These are phyloP conservation scores for Gliomastix tumulicola DNA, from an alignment of 2,329 filamentous ascomycete genomes.

Conservation along the genomic window DNA sequence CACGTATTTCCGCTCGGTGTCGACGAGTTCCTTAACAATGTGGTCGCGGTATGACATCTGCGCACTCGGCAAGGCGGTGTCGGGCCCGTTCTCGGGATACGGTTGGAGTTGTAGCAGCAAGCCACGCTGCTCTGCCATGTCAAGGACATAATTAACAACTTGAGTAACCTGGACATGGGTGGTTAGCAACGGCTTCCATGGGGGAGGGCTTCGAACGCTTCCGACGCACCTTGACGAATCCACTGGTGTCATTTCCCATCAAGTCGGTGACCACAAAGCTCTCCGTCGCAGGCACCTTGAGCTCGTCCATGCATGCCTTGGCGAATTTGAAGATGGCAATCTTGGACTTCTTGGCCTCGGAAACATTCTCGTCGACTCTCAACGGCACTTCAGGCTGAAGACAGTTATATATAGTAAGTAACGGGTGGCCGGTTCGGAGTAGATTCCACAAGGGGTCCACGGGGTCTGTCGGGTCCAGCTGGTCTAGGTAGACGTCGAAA, in stretches of 20 bases:
- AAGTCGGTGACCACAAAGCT: constrained; percentile 90
- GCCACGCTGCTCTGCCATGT: constrained; percentile 73
- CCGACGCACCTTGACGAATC: constrained; percentile 77
- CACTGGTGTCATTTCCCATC: constrained; percentile 89
- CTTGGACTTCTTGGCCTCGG: constrained; percentile 74
- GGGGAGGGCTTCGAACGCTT: background rate
- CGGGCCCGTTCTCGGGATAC: constrained; percentile 46
- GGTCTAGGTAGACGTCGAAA: constrained; percentile 67
- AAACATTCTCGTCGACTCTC: constrained; percentile 49
- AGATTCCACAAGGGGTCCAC: constrained; percentile 89
- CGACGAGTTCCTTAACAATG: constrained; percentile 84
- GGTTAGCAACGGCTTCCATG: background rate
- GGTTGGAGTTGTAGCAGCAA: constrained; percentile 58
- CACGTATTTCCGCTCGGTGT: constrained; percentile 95
- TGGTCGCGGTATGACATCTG: constrained; percentile 75
- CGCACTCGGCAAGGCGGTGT: constrained; percentile 43
- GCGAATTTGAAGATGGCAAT: constrained; percentile 89
- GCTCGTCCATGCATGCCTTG: constrained; percentile 76
- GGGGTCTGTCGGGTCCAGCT: constrained; percentile 66
- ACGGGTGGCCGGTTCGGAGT: constrained; percentile 73
- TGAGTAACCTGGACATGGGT: constrained; percentile 60
- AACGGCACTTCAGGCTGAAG: constrained; percentile 65
- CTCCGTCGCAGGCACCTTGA: constrained; percentile 72
- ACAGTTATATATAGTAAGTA: constrained; percentile 85
- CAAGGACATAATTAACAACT: constrained; percentile 87